Percentiles rank a stretch among this genome's conserved stretches.
Conservation (phyloP, 2,329 filamentous ascomycete genomes). For the Aspergillus jensenii region DNA sequence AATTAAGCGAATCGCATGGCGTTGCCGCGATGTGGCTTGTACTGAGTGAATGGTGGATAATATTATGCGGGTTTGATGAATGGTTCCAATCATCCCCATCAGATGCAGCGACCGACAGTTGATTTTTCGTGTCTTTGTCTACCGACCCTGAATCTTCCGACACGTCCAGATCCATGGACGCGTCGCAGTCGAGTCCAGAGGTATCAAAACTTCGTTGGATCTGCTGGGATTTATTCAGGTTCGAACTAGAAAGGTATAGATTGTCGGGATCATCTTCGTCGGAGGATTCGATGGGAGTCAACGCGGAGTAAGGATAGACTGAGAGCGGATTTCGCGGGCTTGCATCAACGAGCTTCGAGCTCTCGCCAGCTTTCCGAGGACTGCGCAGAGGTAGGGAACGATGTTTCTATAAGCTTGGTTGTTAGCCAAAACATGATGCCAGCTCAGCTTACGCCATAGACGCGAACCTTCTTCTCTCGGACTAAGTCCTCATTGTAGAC, state of each 20-base stretch:
- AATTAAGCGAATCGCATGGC: not conserved
- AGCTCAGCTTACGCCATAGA: not conserved
- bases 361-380: slow-evolving; percentile 23
- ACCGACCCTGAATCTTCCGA: slow-evolving; percentile 19
- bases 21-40: not conserved
- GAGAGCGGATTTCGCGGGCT: slow-evolving; percentile 20
- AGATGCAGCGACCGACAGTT: slow-evolving; percentile 5
- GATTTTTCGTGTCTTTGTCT: slow-evolving; percentile 10
- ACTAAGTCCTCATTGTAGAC: slow-evolving; percentile 55
- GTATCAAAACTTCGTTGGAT: slow-evolving; percentile 4
- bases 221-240: slow-evolving; percentile 2
- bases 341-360: slow-evolving; percentile 17
- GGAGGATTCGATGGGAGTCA: slow-evolving; percentile 40
- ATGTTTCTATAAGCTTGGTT: slow-evolving; percentile 26
- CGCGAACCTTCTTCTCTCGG: slow-evolving; percentile 28
- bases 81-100: slow-evolving; percentile 21
- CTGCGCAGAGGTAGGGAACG: slow-evolving; percentile 32
- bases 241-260: not conserved
- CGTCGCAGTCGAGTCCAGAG: slow-evolving; percentile 9
- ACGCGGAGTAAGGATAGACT: slow-evolving; percentile 6
- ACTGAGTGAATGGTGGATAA: slow-evolving; percentile 32
- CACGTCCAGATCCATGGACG: slow-evolving; percentile 33
- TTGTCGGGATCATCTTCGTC: slow-evolving; percentile 24
- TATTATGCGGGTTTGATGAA: slow-evolving; percentile 30
- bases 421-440: slow-evolving; percentile 10